Evolutionary conservation across 2,329 filamentous ascomycete genomes (phyloP).

Genomic region (Waltergamsia citrina): DNA sequence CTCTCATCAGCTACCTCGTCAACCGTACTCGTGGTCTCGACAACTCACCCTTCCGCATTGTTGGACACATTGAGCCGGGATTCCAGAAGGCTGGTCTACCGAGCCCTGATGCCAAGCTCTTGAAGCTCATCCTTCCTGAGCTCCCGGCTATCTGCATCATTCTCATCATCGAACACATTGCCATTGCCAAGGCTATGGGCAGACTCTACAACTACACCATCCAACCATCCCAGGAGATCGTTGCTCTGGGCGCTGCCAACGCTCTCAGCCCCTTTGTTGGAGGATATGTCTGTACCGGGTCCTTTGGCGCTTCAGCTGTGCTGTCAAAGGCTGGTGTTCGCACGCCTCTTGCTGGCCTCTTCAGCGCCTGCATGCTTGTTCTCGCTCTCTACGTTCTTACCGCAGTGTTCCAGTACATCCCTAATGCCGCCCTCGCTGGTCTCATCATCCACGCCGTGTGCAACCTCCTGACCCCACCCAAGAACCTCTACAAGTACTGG

Average conservation of each 20-base stretch:
- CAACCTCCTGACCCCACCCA: conserved; percentile 65
- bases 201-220: conserved; percentile 72
- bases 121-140: conserved; percentile 48
- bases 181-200: conserved; percentile 76
- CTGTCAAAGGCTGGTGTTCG: conserved; percentile 77
- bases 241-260: conserved; percentile 70
- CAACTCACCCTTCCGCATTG: conserved; percentile 48
- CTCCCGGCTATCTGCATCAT: conserved; percentile 68
- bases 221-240: conserved; percentile 69
- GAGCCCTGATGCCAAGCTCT: conserved; percentile 40
- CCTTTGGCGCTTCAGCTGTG: conserved; percentile 63
- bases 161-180: conserved; percentile 72
- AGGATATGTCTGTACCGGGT: conserved; percentile 33
- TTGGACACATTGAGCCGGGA: conserved; percentile 57
- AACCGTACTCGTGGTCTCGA: conserved; percentile 42
- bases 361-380: conserved; percentile 67
- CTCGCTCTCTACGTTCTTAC: conserved; percentile 71
- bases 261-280: conserved; percentile 68
- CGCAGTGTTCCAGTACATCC: conserved; percentile 74
- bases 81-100: conserved; percentile 58
- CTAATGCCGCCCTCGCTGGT: conserved; percentile 58
- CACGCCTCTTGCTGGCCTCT: conserved; percentile 68
- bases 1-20: conserved; percentile 60
- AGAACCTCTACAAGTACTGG: conserved; percentile 71
- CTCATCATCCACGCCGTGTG: conserved; percentile 80